Percentiles rank a stretch among this genome's conserved stretches.
These are phyloP conservation scores for Marasmius tenuissimus DNA, from an alignment of 1,284 basidiomycete species.

Conservation along the genomic window DNA sequence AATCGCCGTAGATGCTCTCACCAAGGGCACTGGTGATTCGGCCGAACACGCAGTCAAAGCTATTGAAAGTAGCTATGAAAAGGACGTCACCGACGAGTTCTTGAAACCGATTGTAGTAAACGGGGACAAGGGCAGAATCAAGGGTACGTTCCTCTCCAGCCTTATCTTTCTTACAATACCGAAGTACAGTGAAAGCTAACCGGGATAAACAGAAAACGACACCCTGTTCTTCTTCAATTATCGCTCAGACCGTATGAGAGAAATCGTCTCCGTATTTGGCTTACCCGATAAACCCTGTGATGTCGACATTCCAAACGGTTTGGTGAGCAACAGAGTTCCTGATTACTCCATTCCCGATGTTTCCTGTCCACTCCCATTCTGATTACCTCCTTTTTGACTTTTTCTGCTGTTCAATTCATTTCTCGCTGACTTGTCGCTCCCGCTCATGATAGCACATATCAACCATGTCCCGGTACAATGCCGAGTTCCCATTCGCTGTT, in stretches of 20 bases:
- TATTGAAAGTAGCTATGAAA: constrained; percentile 74
- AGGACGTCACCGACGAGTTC: constrained; percentile 89
- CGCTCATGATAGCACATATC: constrained; percentile 63
- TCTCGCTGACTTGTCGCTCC: not conserved
- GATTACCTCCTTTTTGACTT: too few relatives aligned
- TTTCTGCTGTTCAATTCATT: not conserved
- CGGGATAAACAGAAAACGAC: constrained; percentile 49
- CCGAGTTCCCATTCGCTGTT: constrained; percentile 82
- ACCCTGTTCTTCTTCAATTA: constrained; percentile 95
- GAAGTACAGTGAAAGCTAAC: not conserved
- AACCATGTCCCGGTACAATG: constrained; percentile 92
- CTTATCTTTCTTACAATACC: not conserved
- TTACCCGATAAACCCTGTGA: constrained; percentile 82
- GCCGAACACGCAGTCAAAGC: constrained; percentile 44
- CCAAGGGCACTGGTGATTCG: constrained; percentile 73
- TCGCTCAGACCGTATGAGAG: constrained; percentile 91
- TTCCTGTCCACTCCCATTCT: too few relatives aligned
- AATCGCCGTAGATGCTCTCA: constrained; percentile 82
- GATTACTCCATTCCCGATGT: too few relatives aligned
- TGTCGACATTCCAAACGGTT: constrained; percentile 76
- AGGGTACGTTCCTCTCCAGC: constrained; percentile 47
- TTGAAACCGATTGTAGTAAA: constrained; percentile 90
- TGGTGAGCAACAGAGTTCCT: constrained; percentile 43
- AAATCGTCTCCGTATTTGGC: constrained; percentile 80
- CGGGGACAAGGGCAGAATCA: constrained; percentile 75